These are phyloP conservation scores for Gossypium longicalyx DNA, from an alignment of 345 rosid genomes.

Conservation along the genomic window DNA sequence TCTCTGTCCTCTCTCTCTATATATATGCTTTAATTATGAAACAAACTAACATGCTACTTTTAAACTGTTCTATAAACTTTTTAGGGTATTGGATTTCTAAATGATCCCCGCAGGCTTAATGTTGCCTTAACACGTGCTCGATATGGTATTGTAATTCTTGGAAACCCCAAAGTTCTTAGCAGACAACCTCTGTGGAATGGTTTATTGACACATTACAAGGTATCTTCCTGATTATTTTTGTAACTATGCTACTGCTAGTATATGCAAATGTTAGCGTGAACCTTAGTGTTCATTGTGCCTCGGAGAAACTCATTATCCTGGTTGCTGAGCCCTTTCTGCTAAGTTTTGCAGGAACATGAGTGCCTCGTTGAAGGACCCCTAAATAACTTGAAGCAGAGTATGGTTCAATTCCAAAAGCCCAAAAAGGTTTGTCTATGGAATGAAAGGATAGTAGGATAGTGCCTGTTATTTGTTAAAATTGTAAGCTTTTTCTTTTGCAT, in stretches of 20 bases:
- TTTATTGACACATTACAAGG: conserved; percentile 96
- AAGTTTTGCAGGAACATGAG: conserved; percentile 71
- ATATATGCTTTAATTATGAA: not conserved
- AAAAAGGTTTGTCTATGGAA: conserved; percentile 57
- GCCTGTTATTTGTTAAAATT: conserved; percentile 8
- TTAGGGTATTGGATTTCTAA: conserved; percentile 98
- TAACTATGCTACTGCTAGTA: not conserved
- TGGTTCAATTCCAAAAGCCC: conserved; percentile 99
- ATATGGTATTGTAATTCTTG: conserved; percentile 96
- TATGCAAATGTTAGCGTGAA: conserved; percentile 1
- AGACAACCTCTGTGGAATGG: conserved; percentile 98
- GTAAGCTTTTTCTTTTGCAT: not conserved
- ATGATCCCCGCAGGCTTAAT: conserved; percentile 98
- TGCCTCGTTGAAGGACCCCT: conserved; percentile 99
- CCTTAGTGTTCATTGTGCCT: not conserved
- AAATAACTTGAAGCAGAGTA: conserved; percentile 96
- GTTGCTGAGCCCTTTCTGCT: not conserved
- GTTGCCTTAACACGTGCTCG: conserved; percentile 98
- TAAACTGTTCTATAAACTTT: conserved; percentile 17
- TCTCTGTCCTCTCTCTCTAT: not conserved
- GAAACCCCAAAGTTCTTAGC: conserved; percentile 97
- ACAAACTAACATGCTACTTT: not conserved
- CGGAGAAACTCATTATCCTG: not conserved
- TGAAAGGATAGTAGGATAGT: not conserved
- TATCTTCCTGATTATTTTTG: conserved; percentile 18